These are phyloP conservation scores for Triangularia verruculosa DNA, from an alignment of 2,329 filamentous ascomycete species.

Conservation along the genomic window DNA sequence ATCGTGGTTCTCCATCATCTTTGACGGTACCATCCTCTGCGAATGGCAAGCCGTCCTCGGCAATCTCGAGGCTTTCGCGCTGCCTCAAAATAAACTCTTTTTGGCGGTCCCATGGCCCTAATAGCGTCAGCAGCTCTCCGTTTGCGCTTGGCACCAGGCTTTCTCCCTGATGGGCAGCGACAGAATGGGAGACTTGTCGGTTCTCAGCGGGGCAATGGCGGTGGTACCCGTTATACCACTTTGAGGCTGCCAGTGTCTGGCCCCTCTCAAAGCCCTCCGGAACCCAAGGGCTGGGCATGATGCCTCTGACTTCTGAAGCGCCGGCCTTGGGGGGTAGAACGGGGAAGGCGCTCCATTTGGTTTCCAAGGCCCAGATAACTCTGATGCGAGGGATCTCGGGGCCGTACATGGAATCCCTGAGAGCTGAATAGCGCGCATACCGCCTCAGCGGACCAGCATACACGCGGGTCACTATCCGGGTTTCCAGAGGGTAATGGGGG, in stretches of 20 bases:
- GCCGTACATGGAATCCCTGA: conserved; percentile 43
- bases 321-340: conserved; percentile 39
- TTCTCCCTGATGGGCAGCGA: conserved; percentile 21
- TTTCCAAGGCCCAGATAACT: conserved; percentile 38
- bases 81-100: conserved; percentile 24
- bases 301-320: conserved; percentile 26
- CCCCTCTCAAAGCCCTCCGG: conserved; percentile 35
- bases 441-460: conserved; percentile 39
- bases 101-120: conserved; percentile 31
- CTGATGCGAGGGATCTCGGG: conserved; percentile 36
- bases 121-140: conserved; percentile 27
- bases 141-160: conserved; percentile 22
- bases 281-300: conserved; percentile 42
- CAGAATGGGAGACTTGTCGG: conserved; percentile 21
- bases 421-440: conserved; percentile 35
- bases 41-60: conserved; percentile 7
- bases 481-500: conserved; percentile 33
- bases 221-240: conserved; percentile 30
- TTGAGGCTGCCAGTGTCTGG: conserved; percentile 32
- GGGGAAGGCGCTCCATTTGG: conserved; percentile 41
- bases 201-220: background rate
- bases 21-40: background rate
- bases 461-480: conserved; percentile 33
- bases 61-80: conserved; percentile 21
- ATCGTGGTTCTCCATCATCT: conserved; percentile 1